phyloP scores from a whole-genome alignment of 2,329 filamentous ascomycete genomes.

The Colletotrichum salicis region DNA sequence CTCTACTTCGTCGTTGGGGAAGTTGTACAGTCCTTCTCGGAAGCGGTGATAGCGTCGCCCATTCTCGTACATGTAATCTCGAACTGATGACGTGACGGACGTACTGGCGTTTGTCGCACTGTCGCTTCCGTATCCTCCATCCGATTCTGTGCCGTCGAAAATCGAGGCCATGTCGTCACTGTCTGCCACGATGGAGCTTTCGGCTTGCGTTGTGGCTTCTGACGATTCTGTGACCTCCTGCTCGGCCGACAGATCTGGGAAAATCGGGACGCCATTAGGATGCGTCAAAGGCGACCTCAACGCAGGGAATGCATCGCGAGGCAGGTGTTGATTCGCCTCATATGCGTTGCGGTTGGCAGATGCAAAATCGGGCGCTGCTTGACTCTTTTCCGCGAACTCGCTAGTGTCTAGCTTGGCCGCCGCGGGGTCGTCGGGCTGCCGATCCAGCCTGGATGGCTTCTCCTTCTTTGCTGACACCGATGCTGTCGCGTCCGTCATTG shows the following conservation, averaged over 20 bases:
- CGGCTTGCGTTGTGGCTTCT: constrained; percentile 49
- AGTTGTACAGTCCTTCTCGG: constrained; percentile 64
- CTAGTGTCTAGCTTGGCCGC: not conserved
- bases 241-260: constrained; percentile 47
- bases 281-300: constrained; percentile 47
- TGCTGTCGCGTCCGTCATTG: not conserved
- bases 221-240: constrained; percentile 50
- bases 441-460: not conserved
- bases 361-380: not conserved
- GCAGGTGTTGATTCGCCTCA: not conserved
- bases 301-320: constrained; percentile 16
- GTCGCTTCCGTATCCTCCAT: constrained; percentile 52
- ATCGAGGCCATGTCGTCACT: constrained; percentile 41
- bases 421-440: not conserved
- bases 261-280: constrained; percentile 50
- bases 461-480: not conserved
- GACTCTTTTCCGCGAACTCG: not conserved
- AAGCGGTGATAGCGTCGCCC: constrained; percentile 69
- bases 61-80: constrained; percentile 64
- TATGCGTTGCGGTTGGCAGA: not conserved
- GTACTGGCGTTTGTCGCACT: constrained; percentile 49
- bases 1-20: constrained; percentile 70
- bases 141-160: constrained; percentile 40
- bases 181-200: constrained; percentile 50
- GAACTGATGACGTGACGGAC: constrained; percentile 52